Conservation (phyloP, 1,139 yeast genomes). For the Scheffersomyces quercinus region DNA sequence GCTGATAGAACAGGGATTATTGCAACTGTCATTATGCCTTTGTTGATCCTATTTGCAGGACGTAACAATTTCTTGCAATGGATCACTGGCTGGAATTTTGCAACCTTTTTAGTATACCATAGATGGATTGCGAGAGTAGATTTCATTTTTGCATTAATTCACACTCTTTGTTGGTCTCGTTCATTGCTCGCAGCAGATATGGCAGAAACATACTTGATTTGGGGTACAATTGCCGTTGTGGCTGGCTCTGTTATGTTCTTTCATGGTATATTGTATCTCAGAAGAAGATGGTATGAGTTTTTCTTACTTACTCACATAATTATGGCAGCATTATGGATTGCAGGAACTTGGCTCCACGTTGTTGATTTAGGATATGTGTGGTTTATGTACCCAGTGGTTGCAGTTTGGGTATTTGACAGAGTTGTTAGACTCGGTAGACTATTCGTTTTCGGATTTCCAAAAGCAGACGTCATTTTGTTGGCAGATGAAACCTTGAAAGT, state of each 20-base stretch:
- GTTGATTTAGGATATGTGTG: constrained; percentile 39
- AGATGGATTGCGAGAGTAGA: constrained; percentile 40
- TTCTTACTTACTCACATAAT: constrained; percentile 43
- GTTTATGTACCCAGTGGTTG: constrained; percentile 39
- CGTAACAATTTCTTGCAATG: constrained; percentile 44
- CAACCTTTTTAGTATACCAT: constrained; percentile 38
- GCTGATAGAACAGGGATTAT: constrained; percentile 36
- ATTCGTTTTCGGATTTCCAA: constrained; percentile 38
- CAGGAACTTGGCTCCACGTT: constrained; percentile 46
- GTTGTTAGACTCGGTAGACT: constrained; percentile 36
- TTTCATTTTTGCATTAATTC: constrained; percentile 29
- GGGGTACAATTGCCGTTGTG: constrained; percentile 34
- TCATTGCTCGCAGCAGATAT: constrained; percentile 10
- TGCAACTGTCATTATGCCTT: constrained; percentile 32
- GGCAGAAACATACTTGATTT: constrained; percentile 22
- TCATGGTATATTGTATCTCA: constrained; percentile 38
- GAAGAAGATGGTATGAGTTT: constrained; percentile 45
- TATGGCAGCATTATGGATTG: constrained; percentile 41
- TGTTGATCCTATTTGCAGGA: constrained; percentile 43
- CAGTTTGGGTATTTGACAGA: constrained; percentile 48
- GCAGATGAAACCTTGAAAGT: constrained; percentile 44
- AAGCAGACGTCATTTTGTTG: constrained; percentile 32
- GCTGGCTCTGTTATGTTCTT: constrained; percentile 34
- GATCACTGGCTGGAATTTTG: constrained; percentile 40
- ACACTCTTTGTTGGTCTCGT: constrained; percentile 40